Evolutionary conservation across 2,329 filamentous ascomycete species (phyloP).

Genomic region (Mariannaea elegans): DNA sequence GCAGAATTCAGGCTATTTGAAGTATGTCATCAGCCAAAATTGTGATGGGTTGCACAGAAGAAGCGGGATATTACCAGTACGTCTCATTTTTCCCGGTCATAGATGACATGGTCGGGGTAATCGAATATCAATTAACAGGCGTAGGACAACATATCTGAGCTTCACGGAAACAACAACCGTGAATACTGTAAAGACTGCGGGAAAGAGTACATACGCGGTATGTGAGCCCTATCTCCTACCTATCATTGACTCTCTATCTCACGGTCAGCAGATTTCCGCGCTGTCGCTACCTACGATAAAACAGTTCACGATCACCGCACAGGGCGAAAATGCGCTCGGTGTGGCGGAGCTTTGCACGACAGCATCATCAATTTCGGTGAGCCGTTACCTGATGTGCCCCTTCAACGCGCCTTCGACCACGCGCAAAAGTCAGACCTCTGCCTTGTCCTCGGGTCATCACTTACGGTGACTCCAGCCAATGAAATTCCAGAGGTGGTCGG

Average conservation of each 20-base stretch:
- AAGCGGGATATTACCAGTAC: constrained; percentile 56
- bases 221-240: accelerated
- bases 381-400: constrained; percentile 40
- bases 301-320: constrained; percentile 56
- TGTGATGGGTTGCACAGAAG: constrained; percentile 53
- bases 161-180: constrained; percentile 58
- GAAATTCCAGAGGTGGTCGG: constrained; percentile 51
- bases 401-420: constrained; percentile 47
- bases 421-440: constrained; percentile 55
- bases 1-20: constrained; percentile 51
- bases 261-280: constrained; percentile 52
- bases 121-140: background rate
- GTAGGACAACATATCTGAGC: constrained; percentile 54
- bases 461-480: constrained; percentile 54
- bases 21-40: constrained; percentile 54
- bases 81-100: background rate
- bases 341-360: constrained; percentile 50
- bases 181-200: constrained; percentile 55
- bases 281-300: constrained; percentile 53
- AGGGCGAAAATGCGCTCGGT: constrained; percentile 53
- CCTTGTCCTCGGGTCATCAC: constrained; percentile 55
- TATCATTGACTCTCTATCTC: background rate
- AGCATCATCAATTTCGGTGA: constrained; percentile 58
- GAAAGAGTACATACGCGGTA: constrained; percentile 57
- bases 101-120: background rate